These are phyloP conservation scores for Primulina tabacum DNA, from an alignment of 257 asterid species.

Conservation along the genomic window DNA sequence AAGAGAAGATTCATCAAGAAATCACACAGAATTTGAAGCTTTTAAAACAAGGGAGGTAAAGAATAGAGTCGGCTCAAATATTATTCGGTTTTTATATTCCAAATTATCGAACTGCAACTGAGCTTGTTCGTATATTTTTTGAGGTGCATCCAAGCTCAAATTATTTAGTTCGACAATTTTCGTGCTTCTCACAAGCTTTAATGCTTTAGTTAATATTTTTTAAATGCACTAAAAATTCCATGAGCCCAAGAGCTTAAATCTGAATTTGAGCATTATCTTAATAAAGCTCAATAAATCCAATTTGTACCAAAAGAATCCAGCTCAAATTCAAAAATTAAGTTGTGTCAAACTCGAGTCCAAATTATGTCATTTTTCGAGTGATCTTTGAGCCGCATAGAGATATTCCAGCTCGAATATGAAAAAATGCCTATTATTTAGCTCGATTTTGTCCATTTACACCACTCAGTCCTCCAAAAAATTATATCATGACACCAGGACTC, in stretches of 20 bases:
- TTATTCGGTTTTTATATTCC: no score
- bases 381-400: background rate
- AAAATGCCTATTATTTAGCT: background rate
- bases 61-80: background rate
- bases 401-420: background rate
- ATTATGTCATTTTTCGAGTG: background rate
- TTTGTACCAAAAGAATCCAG: background rate
- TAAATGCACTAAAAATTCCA: background rate
- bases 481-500: background rate
- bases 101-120: background rate
- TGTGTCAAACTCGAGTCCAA: background rate
- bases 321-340: background rate
- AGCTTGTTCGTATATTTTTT: background rate
- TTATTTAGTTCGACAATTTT: no score
- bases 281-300: background rate
- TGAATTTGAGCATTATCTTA: background rate
- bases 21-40: background rate
- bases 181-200: background rate
- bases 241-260: background rate
- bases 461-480: background rate
- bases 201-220: no score
- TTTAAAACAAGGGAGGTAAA: background rate
- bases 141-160: background rate
- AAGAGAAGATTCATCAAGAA: background rate
- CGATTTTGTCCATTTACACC: background rate